Conservation (phyloP, 345 rosid species). For the Citrus australasica region DNA sequence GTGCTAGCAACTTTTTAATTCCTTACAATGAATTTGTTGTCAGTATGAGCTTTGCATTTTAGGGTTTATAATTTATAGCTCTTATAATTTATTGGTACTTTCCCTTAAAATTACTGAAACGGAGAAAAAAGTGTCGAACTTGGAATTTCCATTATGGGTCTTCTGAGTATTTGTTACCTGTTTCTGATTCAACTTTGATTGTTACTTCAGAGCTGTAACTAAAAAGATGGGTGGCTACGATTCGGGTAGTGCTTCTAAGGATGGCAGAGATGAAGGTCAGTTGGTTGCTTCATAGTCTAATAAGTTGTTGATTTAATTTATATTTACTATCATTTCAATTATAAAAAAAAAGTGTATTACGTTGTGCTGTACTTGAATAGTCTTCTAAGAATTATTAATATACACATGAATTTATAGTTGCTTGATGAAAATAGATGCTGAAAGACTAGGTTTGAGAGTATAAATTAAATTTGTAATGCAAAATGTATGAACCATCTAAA, state of each 20-base stretch:
- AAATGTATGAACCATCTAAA: background rate
- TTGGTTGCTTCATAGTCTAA: background rate
- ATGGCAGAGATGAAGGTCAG: constrained; percentile 43
- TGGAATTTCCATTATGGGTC: background rate
- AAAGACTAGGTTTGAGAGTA: background rate
- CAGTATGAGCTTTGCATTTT: background rate
- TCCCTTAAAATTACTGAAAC: background rate
- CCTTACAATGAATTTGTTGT: background rate
- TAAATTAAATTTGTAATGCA: background rate
- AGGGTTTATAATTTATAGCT: background rate
- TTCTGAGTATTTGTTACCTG: background rate
- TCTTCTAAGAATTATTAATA: background rate
- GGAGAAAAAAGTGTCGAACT: background rate
- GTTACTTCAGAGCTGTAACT: background rate
- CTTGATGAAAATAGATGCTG: background rate
- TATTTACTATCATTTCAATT: background rate
- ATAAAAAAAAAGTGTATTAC: background rate
- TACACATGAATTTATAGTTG: background rate
- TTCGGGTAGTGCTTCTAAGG: constrained; percentile 34
- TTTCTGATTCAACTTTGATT: background rate
- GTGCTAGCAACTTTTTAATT: background rate
- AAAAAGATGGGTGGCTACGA: constrained; percentile 34
- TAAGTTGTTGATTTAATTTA: background rate
- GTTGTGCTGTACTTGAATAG: background rate
- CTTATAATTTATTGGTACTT: background rate